Evolutionary conservation across 371 early-diverging fungal species (phyloP).

Genomic region (Nematocida ausubeli): DNA sequence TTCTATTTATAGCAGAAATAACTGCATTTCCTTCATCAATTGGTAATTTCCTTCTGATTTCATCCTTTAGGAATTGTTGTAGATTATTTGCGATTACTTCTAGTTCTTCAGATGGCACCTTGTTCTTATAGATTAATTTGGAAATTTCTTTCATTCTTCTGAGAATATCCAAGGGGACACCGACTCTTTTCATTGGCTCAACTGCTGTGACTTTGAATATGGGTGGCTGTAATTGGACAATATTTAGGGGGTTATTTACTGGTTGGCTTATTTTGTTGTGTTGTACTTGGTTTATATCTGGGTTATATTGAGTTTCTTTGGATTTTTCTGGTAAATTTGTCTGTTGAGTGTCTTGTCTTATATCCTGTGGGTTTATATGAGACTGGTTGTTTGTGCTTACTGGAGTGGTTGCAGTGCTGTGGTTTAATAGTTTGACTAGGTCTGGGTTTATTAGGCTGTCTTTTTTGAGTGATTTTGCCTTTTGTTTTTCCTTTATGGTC

Average conservation of each 20-base stretch:
- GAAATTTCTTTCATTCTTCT: constrained; percentile 37
- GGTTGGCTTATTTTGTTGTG: neutral
- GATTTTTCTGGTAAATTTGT: neutral
- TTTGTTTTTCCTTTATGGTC: neutral
- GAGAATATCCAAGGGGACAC: constrained; percentile 20
- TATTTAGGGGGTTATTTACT: no score
- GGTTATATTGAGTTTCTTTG: no score
- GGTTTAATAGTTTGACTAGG: neutral
- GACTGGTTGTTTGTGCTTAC: neutral
- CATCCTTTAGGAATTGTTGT: constrained; percentile 45
- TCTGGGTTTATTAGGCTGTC: constrained; percentile 3
- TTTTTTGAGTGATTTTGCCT: neutral
- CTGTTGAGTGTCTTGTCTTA: no score
- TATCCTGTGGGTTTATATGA: neutral
- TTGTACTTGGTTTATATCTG: no score
- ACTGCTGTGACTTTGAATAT: neutral
- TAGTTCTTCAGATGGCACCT: neutral
- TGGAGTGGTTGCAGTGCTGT: neutral
- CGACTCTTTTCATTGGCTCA: neutral
- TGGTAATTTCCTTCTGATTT: constrained; percentile 36
- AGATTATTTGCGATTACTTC: neutral
- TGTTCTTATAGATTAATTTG: constrained; percentile 37
- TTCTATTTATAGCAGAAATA: constrained; percentile 12
- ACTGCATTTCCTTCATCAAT: constrained; percentile 24
- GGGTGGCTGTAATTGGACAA: constrained; percentile 11